These are phyloP conservation scores for Pleurotus ostreatus DNA, from an alignment of 768 basidiomycete genomes.

Conservation along the genomic window DNA sequence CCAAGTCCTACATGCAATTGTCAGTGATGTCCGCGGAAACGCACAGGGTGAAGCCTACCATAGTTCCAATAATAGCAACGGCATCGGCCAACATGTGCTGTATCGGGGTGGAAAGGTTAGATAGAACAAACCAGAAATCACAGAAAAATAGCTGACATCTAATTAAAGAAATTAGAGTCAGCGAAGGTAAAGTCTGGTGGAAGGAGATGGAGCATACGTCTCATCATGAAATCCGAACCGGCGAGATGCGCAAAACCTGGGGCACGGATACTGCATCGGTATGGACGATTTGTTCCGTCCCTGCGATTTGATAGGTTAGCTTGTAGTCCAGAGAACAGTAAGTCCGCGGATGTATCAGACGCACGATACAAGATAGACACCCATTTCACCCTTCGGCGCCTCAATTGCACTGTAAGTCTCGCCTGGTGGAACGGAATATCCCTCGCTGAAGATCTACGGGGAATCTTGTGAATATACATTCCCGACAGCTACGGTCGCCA, in stretches of 20 bases:
- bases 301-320: conserved; percentile 27
- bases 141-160: conserved; percentile 36
- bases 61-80: conserved; percentile 96
- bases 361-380: conserved; percentile 93
- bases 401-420: conserved; percentile 98
- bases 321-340: not conserved
- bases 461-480: not conserved
- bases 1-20: conserved; percentile 60
- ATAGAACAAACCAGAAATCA: conserved; percentile 11
- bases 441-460: conserved; percentile 86
- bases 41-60: conserved; percentile 51
- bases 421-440: conserved; percentile 92
- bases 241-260: conserved; percentile 96
- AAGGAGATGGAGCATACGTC: conserved; percentile 51
- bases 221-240: conserved; percentile 97
- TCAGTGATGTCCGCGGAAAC: conserved; percentile 7
- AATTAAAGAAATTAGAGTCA: conserved; percentile 9
- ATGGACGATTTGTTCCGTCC: conserved; percentile 94
- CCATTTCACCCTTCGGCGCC: conserved; percentile 99
- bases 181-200: conserved; percentile 6
- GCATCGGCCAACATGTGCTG: conserved; percentile 91
- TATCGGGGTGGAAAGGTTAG: conserved; percentile 7
- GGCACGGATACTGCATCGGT: conserved; percentile 95
- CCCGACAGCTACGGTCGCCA: not conserved
- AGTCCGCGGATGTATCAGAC: conserved; percentile 22